These are phyloP conservation scores for Xenosphaeropsis pyriputrescens DNA, from an alignment of 2,329 filamentous ascomycete genomes.

Conservation along the genomic window DNA sequence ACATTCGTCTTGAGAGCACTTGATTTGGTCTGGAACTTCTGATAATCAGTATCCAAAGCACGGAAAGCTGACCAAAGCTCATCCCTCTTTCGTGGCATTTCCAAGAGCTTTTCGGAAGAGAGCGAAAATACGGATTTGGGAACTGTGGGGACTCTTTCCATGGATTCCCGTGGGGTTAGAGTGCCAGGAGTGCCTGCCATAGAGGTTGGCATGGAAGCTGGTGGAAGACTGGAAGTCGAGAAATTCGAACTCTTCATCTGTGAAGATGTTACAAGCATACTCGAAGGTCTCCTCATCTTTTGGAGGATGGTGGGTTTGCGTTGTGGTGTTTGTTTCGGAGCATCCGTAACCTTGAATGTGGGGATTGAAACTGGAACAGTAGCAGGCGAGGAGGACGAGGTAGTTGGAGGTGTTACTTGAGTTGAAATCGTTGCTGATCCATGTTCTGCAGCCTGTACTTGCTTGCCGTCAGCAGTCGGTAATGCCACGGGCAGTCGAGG, in stretches of 20 bases:
- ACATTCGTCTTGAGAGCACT: conserved; percentile 55
- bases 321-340: no score
- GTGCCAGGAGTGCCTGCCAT: no score
- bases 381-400: conserved; percentile 12
- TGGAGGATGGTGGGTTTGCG: conserved; percentile 5
- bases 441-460: no score
- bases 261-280: conserved; percentile 14
- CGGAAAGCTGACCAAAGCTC: conserved; percentile 57
- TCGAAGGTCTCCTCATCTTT: conserved; percentile 14
- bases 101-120: conserved; percentile 20
- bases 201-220: conserved; percentile 13
- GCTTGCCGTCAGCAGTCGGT: no score
- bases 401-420: conserved; percentile 1
- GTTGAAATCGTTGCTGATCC: not conserved
- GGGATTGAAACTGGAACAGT: not conserved
- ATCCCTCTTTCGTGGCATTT: conserved; percentile 39
- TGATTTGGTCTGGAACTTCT: conserved; percentile 56
- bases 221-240: conserved; percentile 19
- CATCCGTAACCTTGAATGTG: no score
- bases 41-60: conserved; percentile 51
- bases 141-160: conserved; percentile 29
- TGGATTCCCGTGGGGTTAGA: conserved; percentile 22
- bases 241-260: conserved; percentile 16
- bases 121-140: conserved; percentile 16
- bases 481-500: conserved; percentile 7